Base-by-base conservation (phyloP, 2,329 filamentous ascomycete genomes). In the Sphaerulina vaccinii region DNA sequence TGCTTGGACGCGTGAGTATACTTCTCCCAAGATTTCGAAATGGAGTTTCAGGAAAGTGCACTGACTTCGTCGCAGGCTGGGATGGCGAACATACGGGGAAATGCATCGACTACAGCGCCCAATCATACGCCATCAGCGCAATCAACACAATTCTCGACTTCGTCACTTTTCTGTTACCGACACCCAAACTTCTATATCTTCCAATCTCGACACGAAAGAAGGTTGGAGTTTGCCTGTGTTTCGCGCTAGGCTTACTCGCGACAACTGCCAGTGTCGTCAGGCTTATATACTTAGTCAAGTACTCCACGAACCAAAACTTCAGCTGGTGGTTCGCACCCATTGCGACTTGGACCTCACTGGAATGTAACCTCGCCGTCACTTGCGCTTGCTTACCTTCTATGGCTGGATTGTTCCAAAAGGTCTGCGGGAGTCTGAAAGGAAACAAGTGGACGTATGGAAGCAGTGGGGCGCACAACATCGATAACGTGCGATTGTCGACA, bases 241-340 rank as follows among this genome's bases (percentile, higher is more conserved):
- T 54, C 24, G 47, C 54, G 29, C 49, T 58, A 16, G 57, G 57
- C 32, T 45, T 60, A 19, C 52, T 60, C 35, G 57, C 55, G 29
- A 60, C 49, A 10, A 16, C 27, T 7, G 57, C 51, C 44, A 47
- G 46, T 19, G 36, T 56, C n/a, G 27, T 58, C 19, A 56, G 57
- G 19, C 35, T 56, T 24, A 8, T 2, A 4, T 53, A 51, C 23
- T n/a, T 58, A 11, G 36, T 50, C 16, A 38, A 21, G 27, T 51
- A 45, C 10, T 47, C 40, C 9, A 36, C 27, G 15, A 23, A 39
- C 6, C 16, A 24, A 2, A 58, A 58, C 19, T 45, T 51, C 15
- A 58, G 40, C 33, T 58, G 29, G 18, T 40, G 47, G 44, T 49
- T 48, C 29, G 49, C 42, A 40, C 32, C 33, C 13, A 39, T 59